Evolutionary conservation across 1,284 basidiomycete genomes (phyloP).

Genomic region (Tremellales sp.): DNA sequence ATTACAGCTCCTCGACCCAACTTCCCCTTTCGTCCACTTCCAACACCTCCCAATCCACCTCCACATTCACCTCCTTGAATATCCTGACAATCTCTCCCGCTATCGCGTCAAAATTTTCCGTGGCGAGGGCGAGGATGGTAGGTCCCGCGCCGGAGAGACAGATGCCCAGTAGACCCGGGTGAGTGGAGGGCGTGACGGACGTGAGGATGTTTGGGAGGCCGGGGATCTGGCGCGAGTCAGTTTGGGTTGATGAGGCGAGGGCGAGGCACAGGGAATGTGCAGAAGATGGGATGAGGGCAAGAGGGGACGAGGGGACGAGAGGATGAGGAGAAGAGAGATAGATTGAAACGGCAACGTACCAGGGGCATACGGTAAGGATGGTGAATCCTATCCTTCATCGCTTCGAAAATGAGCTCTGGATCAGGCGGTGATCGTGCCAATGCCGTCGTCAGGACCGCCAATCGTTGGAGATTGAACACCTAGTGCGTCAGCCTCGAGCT

Average conservation of each 20-base stretch:
- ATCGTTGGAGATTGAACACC: constrained; percentile 96
- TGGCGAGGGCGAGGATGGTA: constrained; percentile 95
- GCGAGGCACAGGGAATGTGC: neutral
- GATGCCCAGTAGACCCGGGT: constrained; percentile 92
- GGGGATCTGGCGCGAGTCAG: constrained; percentile 65
- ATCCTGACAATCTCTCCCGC: constrained; percentile 73
- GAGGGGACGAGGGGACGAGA: neutral
- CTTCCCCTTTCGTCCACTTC: constrained; percentile 49
- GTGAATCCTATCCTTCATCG: constrained; percentile 98
- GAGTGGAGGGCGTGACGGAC: constrained; percentile 76
- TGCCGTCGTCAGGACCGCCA: constrained; percentile 97
- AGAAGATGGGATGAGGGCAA: neutral
- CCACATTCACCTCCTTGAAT: constrained; percentile 66
- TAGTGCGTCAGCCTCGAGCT: too few relatives aligned
- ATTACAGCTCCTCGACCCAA: constrained; percentile 36
- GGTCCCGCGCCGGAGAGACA: constrained; percentile 97
- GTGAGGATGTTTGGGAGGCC: constrained; percentile 88
- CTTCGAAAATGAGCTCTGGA: constrained; percentile 91
- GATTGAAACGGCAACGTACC: constrained; percentile 41
- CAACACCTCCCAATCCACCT: constrained; percentile 57
- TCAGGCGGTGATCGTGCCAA: constrained; percentile 87
- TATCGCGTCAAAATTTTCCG: constrained; percentile 72
- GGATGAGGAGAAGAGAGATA: neutral
- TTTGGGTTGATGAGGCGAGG: neutral
- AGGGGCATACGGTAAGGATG: constrained; percentile 91